Conservation (phyloP, 2,329 filamentous ascomycete species). For the Trichoderma harzianum region DNA sequence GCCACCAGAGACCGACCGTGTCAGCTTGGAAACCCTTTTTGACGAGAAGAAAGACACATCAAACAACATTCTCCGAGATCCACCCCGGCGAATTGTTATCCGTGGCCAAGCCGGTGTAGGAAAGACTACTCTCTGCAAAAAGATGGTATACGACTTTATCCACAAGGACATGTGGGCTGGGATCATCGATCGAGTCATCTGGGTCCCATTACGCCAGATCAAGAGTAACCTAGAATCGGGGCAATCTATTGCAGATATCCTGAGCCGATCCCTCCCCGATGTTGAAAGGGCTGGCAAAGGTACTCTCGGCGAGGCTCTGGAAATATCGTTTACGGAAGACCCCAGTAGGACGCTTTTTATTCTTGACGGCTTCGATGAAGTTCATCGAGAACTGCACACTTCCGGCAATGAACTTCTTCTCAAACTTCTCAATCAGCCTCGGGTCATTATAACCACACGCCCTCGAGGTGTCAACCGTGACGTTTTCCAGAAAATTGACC, state of each 20-base stretch:
- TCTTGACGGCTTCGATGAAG: neutral
- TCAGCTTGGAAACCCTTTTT: neutral
- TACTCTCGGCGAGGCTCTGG: neutral
- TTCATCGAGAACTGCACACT: neutral
- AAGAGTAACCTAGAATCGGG: neutral
- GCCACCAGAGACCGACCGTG: neutral
- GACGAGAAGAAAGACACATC: neutral
- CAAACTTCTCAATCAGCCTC: neutral
- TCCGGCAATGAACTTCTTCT: neutral
- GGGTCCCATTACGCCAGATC: neutral
- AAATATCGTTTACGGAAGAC: neutral
- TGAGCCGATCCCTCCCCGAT: neutral
- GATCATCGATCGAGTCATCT: neutral
- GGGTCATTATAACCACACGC: neutral
- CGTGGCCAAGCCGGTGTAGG: conserved; percentile 1
- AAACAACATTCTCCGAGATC: neutral
- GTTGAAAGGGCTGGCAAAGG: neutral
- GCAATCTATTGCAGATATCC: neutral
- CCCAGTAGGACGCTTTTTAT: neutral
- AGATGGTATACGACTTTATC: neutral
- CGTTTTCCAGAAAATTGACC: neutral
- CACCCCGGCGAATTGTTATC: neutral
- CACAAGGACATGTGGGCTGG: neutral
- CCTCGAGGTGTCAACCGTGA: neutral
- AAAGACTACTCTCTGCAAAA: conserved; percentile 6